Percentiles rank a stretch among this genome's conserved stretches.
Evolutionary conservation across 257 asterid genomes (phyloP).

Genomic region (Solanum sitiens): DNA sequence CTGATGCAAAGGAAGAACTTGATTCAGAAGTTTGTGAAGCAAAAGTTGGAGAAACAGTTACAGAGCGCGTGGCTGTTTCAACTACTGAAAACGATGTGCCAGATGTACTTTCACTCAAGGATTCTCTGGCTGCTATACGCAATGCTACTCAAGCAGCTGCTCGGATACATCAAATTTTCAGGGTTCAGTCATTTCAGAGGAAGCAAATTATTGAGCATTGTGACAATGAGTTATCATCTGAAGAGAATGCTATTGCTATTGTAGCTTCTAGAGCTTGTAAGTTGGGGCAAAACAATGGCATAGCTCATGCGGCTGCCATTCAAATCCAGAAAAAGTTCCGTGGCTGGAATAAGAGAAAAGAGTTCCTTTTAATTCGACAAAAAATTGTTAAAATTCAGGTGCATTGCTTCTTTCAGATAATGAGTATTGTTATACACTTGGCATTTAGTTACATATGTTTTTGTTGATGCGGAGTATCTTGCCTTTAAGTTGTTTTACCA

Average conservation of each 20-base stretch:
- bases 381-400: slow-evolving; percentile 95
- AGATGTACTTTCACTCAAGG: slow-evolving; percentile 66
- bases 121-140: slow-evolving; percentile 85
- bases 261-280: slow-evolving; percentile 48
- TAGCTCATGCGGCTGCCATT: slow-evolving; percentile 66
- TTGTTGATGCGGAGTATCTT: background rate
- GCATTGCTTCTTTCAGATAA: slow-evolving; percentile 7
- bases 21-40: slow-evolving; percentile 24
- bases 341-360: slow-evolving; percentile 85
- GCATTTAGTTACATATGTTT: background rate
- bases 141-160: slow-evolving; percentile 97
- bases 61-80: slow-evolving; percentile 71
- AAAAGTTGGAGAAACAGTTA: slow-evolving; percentile 44
- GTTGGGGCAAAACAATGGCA: slow-evolving; percentile 38
- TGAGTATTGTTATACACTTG: background rate
- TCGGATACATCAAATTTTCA: slow-evolving; percentile 76
- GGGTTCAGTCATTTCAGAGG: slow-evolving; percentile 84
- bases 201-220: slow-evolving; percentile 44
- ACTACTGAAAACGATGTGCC: slow-evolving; percentile 55
- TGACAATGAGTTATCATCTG: slow-evolving; percentile 29
- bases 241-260: slow-evolving; percentile 53
- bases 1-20: slow-evolving; percentile 35
- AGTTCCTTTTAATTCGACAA: slow-evolving; percentile 60
- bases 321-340: slow-evolving; percentile 89
- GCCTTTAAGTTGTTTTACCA: background rate